These are phyloP conservation scores for Cairneyella variabilis DNA, from an alignment of 495 filamentous ascomycete genomes.

Conservation along the genomic window DNA sequence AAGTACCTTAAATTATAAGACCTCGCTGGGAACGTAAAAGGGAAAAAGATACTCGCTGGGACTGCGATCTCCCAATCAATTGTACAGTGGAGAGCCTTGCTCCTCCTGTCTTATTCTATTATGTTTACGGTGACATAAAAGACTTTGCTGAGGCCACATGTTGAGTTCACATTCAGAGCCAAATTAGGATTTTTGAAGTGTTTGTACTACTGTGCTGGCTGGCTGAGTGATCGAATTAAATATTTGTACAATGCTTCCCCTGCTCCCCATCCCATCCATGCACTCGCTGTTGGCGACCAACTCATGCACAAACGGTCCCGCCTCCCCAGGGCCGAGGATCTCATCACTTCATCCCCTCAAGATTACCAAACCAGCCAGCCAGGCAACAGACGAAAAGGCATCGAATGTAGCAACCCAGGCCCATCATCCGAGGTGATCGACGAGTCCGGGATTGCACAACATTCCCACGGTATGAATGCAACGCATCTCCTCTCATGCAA, in stretches of 20 bases:
- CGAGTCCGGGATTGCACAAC: constrained; percentile 7
- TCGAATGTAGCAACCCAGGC: constrained; percentile 4
- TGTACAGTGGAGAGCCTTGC: too few relatives aligned
- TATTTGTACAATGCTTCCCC: constrained; percentile 27
- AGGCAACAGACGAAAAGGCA: constrained; percentile 17
- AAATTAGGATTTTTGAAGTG: background rate
- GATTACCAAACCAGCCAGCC: constrained; percentile 27
- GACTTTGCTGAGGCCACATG: too few relatives aligned
- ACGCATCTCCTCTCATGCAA: constrained; percentile 17
- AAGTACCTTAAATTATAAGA: too few relatives aligned
- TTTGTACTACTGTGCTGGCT: constrained; percentile 25
- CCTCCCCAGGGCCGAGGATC: constrained; percentile 8
- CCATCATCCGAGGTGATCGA: background rate
- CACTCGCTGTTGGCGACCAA: constrained; percentile 25
- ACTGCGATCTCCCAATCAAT: too few relatives aligned
- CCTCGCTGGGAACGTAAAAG: too few relatives aligned
- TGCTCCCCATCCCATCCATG: background rate
- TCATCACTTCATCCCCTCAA: constrained; percentile 10
- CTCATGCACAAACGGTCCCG: background rate
- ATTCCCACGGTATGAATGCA: constrained; percentile 18
- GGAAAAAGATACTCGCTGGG: too few relatives aligned
- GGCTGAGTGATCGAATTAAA: constrained; percentile 18
- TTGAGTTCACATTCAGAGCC: background rate
- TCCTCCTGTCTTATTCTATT: too few relatives aligned
- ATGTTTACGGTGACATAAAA: too few relatives aligned